Conservation (phyloP, 495 filamentous ascomycete genomes). For the Hypoxylon rickii region DNA sequence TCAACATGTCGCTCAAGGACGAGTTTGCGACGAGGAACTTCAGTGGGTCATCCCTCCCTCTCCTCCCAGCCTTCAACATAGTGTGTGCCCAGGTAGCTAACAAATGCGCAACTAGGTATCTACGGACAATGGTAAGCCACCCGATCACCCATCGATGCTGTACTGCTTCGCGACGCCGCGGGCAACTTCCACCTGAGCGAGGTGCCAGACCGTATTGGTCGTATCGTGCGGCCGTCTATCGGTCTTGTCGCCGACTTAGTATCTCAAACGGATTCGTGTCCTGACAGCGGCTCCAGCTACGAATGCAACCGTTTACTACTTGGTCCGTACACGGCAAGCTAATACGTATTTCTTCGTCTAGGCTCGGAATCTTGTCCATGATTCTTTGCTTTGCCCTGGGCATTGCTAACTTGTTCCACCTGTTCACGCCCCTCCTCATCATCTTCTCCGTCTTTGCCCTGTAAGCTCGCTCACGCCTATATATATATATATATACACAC, state of each 20-base stretch:
- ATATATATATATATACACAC: no score
- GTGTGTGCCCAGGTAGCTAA: slow-evolving; percentile 21
- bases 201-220: no score
- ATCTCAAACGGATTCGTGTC: not conserved
- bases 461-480: slow-evolving; percentile 59
- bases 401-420: slow-evolving; percentile 77
- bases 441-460: slow-evolving; percentile 83
- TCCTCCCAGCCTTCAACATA: slow-evolving; percentile 1
- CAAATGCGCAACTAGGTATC: slow-evolving; percentile 69
- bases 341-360: slow-evolving; percentile 44
- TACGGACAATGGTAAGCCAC: slow-evolving; percentile 95
- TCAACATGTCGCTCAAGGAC: slow-evolving; percentile 59
- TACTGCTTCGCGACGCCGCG: not conserved
- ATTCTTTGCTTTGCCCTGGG: slow-evolving; percentile 94
- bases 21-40: slow-evolving; percentile 97
- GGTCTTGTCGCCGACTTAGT: not conserved
- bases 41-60: slow-evolving; percentile 66
- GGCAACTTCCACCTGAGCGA: not conserved
- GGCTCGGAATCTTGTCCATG: slow-evolving; percentile 93
- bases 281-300: not conserved
- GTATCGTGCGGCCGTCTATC: no score
- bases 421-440: slow-evolving; percentile 65
- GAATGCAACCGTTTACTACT: not conserved
- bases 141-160: not conserved
- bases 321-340: slow-evolving; percentile 13